These are phyloP conservation scores for Alloteropsis semialata DNA, from an alignment of 176 grass and related monocot genomes.

Conservation along the genomic window DNA sequence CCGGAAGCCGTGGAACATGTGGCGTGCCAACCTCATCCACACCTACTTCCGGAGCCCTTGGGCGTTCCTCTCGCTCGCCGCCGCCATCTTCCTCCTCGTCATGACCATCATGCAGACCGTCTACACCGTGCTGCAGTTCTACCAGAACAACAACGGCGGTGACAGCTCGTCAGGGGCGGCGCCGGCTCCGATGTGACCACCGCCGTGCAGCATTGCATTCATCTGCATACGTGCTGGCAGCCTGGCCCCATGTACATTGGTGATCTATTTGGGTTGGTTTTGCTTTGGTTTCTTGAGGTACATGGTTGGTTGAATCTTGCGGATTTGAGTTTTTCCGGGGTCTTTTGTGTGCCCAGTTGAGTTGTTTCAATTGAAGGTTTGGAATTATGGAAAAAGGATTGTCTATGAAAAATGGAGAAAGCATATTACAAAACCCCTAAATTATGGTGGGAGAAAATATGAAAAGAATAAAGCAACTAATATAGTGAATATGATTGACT, in stretches of 20 bases:
- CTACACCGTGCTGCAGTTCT: conserved; percentile 43
- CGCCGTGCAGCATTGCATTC: not conserved
- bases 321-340: not conserved
- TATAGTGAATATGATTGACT: not conserved
- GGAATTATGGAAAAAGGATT: not conserved
- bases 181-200: not conserved
- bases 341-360: not conserved
- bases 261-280: not conserved
- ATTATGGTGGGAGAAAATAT: not conserved
- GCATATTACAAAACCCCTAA: not conserved
- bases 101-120: conserved; percentile 72
- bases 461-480: not conserved
- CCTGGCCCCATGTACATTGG: not conserved
- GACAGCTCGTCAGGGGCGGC: not conserved
- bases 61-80: conserved; percentile 68
- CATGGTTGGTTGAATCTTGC: not conserved
- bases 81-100: conserved; percentile 61
- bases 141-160: not conserved
- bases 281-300: not conserved
- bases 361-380: not conserved
- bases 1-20: conserved; percentile 59
- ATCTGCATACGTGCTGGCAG: not conserved
- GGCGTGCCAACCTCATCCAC: conserved; percentile 76
- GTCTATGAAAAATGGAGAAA: not conserved
- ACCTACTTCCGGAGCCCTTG: conserved; percentile 86